phyloP scores from a whole-genome alignment of 208 protist species.

The Leishmania major region DNA sequence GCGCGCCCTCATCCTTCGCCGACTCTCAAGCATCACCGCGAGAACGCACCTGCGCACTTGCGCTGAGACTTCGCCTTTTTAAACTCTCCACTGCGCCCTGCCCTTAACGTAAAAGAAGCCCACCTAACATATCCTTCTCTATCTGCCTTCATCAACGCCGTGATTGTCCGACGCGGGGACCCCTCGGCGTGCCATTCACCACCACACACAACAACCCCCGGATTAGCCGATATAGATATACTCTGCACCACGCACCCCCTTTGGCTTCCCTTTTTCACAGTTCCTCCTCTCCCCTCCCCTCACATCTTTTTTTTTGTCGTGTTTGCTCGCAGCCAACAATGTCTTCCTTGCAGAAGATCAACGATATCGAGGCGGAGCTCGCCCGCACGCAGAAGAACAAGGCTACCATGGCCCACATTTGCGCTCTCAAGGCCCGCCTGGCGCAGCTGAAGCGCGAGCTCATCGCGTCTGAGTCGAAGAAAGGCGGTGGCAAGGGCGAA shows the following conservation, averaged over 20 bases:
- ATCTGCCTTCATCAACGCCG: background rate
- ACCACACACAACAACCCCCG: background rate
- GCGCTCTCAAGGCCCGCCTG: constrained; percentile 98
- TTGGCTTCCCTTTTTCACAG: too few species aligned
- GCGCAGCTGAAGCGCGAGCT: constrained; percentile 98
- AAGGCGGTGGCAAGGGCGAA: constrained; percentile 90
- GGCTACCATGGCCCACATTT: constrained; percentile 97
- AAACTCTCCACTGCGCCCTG: background rate
- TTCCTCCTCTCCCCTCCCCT: too few species aligned
- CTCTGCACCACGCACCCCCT: background rate
- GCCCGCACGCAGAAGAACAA: constrained; percentile 99
- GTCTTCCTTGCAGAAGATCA: constrained; percentile 91
- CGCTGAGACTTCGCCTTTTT: background rate
- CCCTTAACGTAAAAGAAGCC: background rate
- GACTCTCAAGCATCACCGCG: background rate
- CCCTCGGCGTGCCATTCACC: background rate
- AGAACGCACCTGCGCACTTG: background rate
- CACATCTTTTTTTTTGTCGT: background rate
- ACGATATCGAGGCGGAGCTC: constrained; percentile 97
- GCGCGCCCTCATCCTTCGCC: background rate
- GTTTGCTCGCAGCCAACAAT: constrained; percentile 5
- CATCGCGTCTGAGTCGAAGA: constrained; percentile 89
- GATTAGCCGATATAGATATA: background rate
- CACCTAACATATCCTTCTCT: background rate
- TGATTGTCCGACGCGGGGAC: background rate